phyloP scores from a whole-genome alignment of 2,329 filamentous ascomycete species.

The Ceratocystis eucalypticola region DNA sequence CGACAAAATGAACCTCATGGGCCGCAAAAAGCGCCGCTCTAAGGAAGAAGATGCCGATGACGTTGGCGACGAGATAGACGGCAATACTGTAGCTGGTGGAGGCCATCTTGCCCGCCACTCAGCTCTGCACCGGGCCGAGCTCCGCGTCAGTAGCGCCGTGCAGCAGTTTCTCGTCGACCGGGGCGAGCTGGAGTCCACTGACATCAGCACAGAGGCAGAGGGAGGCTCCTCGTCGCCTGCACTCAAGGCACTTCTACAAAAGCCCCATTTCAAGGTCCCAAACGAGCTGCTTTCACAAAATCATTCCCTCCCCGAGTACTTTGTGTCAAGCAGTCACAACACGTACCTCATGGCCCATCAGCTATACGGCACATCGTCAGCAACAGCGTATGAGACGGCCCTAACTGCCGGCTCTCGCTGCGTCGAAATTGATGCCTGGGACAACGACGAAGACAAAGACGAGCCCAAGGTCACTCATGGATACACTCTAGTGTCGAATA shows the following conservation, averaged over 20 bases:
- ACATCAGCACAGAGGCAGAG: conserved; percentile 36
- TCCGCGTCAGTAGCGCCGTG: conserved; percentile 47
- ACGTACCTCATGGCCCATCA: conserved; percentile 60
- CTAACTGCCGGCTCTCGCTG: conserved; percentile 51
- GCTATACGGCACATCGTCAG: conserved; percentile 49
- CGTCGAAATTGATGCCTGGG: conserved; percentile 64
- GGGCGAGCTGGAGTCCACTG: conserved; percentile 34
- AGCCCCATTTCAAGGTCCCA: conserved; percentile 45
- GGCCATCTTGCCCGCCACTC: conserved; percentile 39
- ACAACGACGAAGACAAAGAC: conserved; percentile 43
- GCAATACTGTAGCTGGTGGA: conserved; percentile 42
- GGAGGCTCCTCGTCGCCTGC: conserved; percentile 32
- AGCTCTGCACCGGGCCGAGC: conserved; percentile 36
- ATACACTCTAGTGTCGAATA: conserved; percentile 52
- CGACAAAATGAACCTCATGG: conserved; percentile 14
- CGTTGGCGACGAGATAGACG: conserved; percentile 38
- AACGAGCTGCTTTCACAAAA: conserved; percentile 40
- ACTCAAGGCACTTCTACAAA: conserved; percentile 40
- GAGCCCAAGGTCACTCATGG: conserved; percentile 61
- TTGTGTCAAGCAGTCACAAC: conserved; percentile 60
- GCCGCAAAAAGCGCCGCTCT: conserved; percentile 16
- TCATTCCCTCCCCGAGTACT: conserved; percentile 53
- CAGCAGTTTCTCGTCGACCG: conserved; percentile 42
- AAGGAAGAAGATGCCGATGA: conserved; percentile 36
- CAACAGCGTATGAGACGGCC: conserved; percentile 49